A percentile compares a stretch with the other conserved stretches of the same genome.
phyloP scores from a whole-genome alignment of 495 filamentous ascomycete genomes.

The Choiromyces venosus region DNA sequence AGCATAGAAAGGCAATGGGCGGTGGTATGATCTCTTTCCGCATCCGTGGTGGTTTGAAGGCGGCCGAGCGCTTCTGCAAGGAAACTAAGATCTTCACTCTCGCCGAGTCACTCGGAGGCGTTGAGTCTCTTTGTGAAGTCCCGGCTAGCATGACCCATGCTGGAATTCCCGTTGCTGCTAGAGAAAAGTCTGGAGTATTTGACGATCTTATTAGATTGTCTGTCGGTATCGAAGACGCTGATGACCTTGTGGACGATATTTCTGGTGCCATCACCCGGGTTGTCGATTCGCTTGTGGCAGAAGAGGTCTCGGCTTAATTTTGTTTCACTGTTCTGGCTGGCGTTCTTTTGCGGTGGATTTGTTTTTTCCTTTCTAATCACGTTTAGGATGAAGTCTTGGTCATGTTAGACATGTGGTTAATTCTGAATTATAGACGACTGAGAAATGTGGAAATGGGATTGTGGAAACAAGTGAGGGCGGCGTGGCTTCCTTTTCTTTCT shows the following conservation, averaged over 20 bases:
- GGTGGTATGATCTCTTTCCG: constrained; percentile 98
- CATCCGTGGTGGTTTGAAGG: constrained; percentile 77
- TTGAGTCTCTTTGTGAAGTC: constrained; percentile 87
- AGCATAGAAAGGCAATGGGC: constrained; percentile 91
- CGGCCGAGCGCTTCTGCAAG: constrained; percentile 89
- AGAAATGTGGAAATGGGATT: background rate
- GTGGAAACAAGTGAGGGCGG: background rate
- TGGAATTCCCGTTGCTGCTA: constrained; percentile 81
- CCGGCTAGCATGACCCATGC: constrained; percentile 94
- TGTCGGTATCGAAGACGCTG: constrained; percentile 87
- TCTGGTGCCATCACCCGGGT: constrained; percentile 75
- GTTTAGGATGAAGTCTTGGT: constrained; percentile 6
- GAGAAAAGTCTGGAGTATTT: constrained; percentile 89
- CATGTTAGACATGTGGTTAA: background rate
- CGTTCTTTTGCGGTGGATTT: background rate
- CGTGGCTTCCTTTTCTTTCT: background rate
- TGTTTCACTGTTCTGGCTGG: background rate
- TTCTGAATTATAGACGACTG: background rate
- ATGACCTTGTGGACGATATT: constrained; percentile 79
- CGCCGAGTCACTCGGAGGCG: constrained; percentile 86
- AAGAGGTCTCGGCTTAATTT: constrained; percentile 25
- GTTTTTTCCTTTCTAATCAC: background rate
- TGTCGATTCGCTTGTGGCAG: constrained; percentile 49
- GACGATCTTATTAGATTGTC: constrained; percentile 93
- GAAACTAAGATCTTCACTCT: constrained; percentile 83